Conservation (phyloP, 2,329 filamentous ascomycete genomes). For the Aspergillus ochraceoroseus region DNA sequence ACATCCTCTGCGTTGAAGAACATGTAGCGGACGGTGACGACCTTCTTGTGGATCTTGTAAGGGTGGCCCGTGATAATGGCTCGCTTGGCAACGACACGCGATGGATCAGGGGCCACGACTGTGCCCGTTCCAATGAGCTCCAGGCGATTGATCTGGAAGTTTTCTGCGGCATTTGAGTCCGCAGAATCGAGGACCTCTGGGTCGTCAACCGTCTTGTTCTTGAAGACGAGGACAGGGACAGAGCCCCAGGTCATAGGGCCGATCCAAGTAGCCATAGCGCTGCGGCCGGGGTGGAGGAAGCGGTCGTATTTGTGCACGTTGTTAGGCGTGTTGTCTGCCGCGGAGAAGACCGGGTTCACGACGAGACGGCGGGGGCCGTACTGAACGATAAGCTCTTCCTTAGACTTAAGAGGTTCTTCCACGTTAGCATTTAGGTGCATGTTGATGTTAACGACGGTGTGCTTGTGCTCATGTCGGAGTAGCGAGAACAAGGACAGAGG, state of each 20-base stretch:
- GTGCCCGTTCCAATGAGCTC: constrained; percentile 83
- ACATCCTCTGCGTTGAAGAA: constrained; percentile 97
- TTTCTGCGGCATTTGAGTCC: constrained; percentile 40
- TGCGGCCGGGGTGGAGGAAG: constrained; percentile 84
- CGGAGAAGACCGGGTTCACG: constrained; percentile 86
- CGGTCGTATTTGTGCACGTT: constrained; percentile 96
- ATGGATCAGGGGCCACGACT: constrained; percentile 66
- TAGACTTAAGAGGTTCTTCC: constrained; percentile 73
- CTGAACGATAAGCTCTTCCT: constrained; percentile 87
- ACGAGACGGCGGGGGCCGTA: constrained; percentile 81
- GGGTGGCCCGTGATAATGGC: constrained; percentile 92
- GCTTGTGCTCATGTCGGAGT: constrained; percentile 91
- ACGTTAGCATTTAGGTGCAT: constrained; percentile 78
- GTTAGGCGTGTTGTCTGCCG: constrained; percentile 84
- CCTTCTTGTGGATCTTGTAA: constrained; percentile 96
- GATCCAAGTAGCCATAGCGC: constrained; percentile 81
- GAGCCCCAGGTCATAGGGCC: constrained; percentile 90
- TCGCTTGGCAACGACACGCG: constrained; percentile 84
- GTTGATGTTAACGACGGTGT: constrained; percentile 81
- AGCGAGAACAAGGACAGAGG: constrained; percentile 79
- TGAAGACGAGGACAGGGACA: constrained; percentile 86
- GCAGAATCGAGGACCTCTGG: constrained; percentile 43
- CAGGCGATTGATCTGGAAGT: constrained; percentile 46
- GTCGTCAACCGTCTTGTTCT: constrained; percentile 42
- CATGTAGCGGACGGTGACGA: constrained; percentile 98